Conservation (phyloP, 164 flowering plant genomes). For the Stephania japonica region DNA sequence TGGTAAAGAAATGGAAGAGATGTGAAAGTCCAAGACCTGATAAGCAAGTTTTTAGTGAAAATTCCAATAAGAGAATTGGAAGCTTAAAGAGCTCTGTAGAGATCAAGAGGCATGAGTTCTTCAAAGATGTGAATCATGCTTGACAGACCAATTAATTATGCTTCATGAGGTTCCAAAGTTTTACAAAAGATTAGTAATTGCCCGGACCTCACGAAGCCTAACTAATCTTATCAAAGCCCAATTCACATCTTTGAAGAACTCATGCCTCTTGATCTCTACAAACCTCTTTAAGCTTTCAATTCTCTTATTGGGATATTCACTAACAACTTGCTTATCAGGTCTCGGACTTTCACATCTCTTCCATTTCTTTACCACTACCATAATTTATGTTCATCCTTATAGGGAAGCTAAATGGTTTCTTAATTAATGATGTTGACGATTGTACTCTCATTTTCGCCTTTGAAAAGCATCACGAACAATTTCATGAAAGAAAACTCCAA, state of each 20-base stretch:
- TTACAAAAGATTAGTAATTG: constrained; percentile 23
- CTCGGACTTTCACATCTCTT: constrained; percentile 62
- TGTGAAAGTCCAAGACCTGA: constrained; percentile 61
- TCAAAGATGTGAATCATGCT: constrained; percentile 88
- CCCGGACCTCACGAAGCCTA: constrained; percentile 72
- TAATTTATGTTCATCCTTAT: constrained; percentile 26
- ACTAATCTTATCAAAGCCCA: constrained; percentile 91
- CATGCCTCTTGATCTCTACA: constrained; percentile 76
- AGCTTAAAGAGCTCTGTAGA: constrained; percentile 67
- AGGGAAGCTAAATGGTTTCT: constrained; percentile 58
- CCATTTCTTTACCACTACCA: constrained; percentile 40
- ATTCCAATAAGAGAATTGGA: constrained; percentile 77
- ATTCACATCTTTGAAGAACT: constrained; percentile 78
- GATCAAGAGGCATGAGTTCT: constrained; percentile 81
- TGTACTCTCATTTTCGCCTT: constrained; percentile 77
- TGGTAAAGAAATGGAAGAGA: constrained; percentile 52
- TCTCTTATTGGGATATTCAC: constrained; percentile 82
- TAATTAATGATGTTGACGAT: constrained; percentile 65
- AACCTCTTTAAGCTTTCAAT: constrained; percentile 69
- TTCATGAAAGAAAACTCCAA: constrained; percentile 81
- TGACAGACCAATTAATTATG: constrained; percentile 60
- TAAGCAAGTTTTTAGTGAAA: constrained; percentile 63
- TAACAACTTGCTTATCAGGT: constrained; percentile 54
- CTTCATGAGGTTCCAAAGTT: constrained; percentile 71
- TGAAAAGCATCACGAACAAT: constrained; percentile 67